Percentiles rank a stretch among this genome's conserved stretches.
phyloP scores from a whole-genome alignment of 2,329 filamentous ascomycete genomes.

The Ceratocystis albifundus region DNA sequence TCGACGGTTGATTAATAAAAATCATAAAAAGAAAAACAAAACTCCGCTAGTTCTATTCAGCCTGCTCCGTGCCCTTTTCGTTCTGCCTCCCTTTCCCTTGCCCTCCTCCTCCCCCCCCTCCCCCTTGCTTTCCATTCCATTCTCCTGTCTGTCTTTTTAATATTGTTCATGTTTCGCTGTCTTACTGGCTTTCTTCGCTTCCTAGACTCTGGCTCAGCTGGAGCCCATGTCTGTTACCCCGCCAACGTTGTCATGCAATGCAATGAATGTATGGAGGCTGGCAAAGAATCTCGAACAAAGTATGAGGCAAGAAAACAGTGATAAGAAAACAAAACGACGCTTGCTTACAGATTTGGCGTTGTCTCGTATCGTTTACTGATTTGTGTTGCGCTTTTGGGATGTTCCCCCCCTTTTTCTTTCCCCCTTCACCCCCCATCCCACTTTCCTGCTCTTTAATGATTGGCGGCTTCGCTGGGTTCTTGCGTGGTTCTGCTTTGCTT shows the following conservation, averaged over 20 bases:
- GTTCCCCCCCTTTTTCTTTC: background rate
- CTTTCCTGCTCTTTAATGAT: background rate
- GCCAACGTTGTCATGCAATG: constrained; percentile 4
- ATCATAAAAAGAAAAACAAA: background rate
- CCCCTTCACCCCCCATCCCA: background rate
- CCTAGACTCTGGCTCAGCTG: constrained; percentile 2
- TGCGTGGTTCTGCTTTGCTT: background rate
- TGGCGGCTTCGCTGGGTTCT: background rate
- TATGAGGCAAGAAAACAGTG: background rate
- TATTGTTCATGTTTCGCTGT: background rate
- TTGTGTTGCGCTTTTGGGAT: background rate
- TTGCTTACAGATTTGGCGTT: constrained; percentile 8
- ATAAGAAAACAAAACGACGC: background rate
- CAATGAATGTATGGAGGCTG: background rate
- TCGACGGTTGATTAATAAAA: background rate
- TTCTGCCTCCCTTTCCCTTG: background rate
- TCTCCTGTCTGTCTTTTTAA: background rate
- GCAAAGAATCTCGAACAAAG: constrained; percentile 6
- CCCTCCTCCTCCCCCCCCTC: background rate
- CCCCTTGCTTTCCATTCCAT: background rate
- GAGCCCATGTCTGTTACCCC: constrained; percentile 7
- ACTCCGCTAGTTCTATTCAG: background rate
- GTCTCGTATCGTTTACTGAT: constrained; percentile 9
- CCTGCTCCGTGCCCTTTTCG: background rate
- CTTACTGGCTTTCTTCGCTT: background rate